Conservation (phyloP, 352 stramenopile species). For the Phytophthora capsici region DNA sequence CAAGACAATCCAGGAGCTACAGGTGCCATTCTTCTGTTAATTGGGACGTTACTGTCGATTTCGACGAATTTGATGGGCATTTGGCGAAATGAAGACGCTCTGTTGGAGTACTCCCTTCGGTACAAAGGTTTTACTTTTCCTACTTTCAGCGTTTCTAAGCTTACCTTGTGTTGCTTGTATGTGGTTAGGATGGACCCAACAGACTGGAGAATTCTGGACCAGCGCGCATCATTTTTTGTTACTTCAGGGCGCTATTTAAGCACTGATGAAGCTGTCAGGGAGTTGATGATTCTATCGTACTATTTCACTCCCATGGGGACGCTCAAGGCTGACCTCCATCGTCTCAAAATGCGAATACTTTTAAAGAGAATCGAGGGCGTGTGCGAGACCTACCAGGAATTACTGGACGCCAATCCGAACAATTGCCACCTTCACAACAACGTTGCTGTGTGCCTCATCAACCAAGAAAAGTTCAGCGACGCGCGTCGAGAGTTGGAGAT, state of each 20-base stretch:
- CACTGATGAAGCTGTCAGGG: constrained; percentile 17
- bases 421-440: constrained; percentile 44
- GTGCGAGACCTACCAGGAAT: constrained; percentile 32
- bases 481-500: constrained; percentile 27
- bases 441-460: constrained; percentile 31
- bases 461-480: constrained; percentile 12
- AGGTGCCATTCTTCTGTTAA: constrained; percentile 7
- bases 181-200: constrained; percentile 47
- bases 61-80: constrained; percentile 30
- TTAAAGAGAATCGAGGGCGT: constrained; percentile 12
- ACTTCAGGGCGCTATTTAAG: constrained; percentile 6
- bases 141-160: neutral
- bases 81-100: constrained; percentile 47
- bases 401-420: constrained; percentile 20
- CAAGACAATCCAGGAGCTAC: constrained; percentile 1
- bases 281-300: constrained; percentile 31
- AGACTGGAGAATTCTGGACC: constrained; percentile 63
- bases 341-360: constrained; percentile 23
- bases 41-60: constrained; percentile 28
- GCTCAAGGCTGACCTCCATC: constrained; percentile 38
- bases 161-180: neutral
- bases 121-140: constrained; percentile 13
- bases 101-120: constrained; percentile 43
- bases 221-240: constrained; percentile 20
- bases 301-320: constrained; percentile 33